A percentile compares a stretch with the other conserved stretches of the same genome.
These are phyloP conservation scores for Leccinum arenicola DNA, from an alignment of 768 basidiomycete species.

Conservation along the genomic window DNA sequence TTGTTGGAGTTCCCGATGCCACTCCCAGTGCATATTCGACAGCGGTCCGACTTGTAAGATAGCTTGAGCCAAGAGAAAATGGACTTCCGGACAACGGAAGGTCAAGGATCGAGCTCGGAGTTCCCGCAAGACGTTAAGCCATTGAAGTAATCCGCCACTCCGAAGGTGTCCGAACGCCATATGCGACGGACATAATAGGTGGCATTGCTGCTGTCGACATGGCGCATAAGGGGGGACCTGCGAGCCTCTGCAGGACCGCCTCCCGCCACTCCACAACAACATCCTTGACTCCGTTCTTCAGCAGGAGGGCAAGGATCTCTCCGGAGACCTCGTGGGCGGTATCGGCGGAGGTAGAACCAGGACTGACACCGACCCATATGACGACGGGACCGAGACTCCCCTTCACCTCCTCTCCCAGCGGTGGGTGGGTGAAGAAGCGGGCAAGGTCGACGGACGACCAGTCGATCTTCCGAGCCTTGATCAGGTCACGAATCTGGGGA, in stretches of 20 bases:
- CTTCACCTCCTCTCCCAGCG: neutral
- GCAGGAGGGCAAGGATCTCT: neutral
- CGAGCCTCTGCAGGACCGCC: neutral
- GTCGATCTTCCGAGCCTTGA: neutral
- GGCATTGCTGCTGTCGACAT: neutral
- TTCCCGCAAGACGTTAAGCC: slow-evolving; percentile 49
- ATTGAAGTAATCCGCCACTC: slow-evolving; percentile 43
- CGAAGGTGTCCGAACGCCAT: slow-evolving; percentile 45
- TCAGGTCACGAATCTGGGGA: neutral
- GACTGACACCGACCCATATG: neutral
- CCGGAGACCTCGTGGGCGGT: neutral
- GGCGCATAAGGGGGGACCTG: neutral
- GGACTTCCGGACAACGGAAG: slow-evolving; percentile 39
- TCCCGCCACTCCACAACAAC: neutral
- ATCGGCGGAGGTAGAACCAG: neutral
- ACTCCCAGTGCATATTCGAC: slow-evolving; percentile 20
- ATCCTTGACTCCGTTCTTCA: neutral
- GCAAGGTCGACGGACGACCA: neutral
- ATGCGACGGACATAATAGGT: slow-evolving; percentile 2
- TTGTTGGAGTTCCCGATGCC: slow-evolving; percentile 39
- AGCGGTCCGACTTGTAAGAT: slow-evolving; percentile 42
- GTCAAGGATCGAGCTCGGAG: slow-evolving; percentile 39
- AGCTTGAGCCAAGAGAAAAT: slow-evolving; percentile 43
- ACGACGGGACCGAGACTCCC: neutral
- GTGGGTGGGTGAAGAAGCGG: neutral